These are phyloP conservation scores for Astrocystis sublimbata DNA, from an alignment of 495 filamentous ascomycete species.

Conservation along the genomic window DNA sequence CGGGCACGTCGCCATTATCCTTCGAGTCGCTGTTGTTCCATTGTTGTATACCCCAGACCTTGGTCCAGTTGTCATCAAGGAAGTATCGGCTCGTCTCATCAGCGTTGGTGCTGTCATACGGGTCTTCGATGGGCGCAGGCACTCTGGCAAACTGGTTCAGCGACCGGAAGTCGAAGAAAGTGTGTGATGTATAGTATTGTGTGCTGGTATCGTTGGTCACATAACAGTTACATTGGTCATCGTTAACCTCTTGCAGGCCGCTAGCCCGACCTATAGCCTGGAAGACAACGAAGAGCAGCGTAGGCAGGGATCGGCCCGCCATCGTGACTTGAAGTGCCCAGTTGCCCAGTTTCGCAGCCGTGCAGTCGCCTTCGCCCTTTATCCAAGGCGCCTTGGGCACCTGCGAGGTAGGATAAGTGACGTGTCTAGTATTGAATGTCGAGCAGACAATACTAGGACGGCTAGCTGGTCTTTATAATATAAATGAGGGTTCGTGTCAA, in stretches of 20 bases:
- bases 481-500: not conserved
- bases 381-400: not conserved
- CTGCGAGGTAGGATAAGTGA: not conserved
- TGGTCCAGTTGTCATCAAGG: slow-evolving; percentile 37
- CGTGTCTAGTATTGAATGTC: not conserved
- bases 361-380: not conserved
- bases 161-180: slow-evolving; percentile 68
- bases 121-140: slow-evolving; percentile 37
- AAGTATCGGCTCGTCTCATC: slow-evolving; percentile 44
- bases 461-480: not conserved
- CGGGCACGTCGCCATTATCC: slow-evolving; percentile 41
- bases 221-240: slow-evolving; percentile 47
- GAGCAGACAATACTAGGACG: not conserved
- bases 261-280: slow-evolving; percentile 3
- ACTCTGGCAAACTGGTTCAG: slow-evolving; percentile 40
- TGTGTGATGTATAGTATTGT: slow-evolving; percentile 63
- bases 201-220: slow-evolving; percentile 47
- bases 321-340: slow-evolving; percentile 1
- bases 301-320: slow-evolving; percentile 4
- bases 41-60: slow-evolving; percentile 60
- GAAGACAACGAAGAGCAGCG: slow-evolving; percentile 17
- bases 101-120: slow-evolving; percentile 33
- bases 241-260: slow-evolving; percentile 19
- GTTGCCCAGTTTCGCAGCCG: not conserved
- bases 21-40: slow-evolving; percentile 52